Base-by-base conservation (phyloP, 225 moss, liverwort and hornwort genomes). In the Pleurozium schreberi region DNA sequence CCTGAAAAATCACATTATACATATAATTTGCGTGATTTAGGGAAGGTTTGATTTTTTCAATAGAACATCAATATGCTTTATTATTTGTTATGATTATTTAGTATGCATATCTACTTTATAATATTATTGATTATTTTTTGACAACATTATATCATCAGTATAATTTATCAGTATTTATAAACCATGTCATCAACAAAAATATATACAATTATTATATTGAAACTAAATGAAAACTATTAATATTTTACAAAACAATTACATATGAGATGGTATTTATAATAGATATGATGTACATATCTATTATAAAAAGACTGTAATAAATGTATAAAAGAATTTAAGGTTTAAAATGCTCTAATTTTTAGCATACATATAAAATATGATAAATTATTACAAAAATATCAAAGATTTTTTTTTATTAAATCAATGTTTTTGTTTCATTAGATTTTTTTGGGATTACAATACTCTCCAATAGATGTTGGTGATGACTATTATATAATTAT, bases 1-100 rank as follows among this genome's bases (percentile, higher is more conserved):
- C 97, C 97, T 23, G 96, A 96, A 90, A 97, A 97, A 89, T 96
- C 97, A 12, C 97, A 97, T 84, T 97, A 97, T 47, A 96, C 96
- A 17, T 97, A 95, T 15, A 97, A 97, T 85, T 78, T 97, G 82
- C 91, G 96, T 38, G 97, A 97, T 58, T 85, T 97, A 43, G 95
- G 96, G 42, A 97, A 97, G 96, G 97, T 84, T 14, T 43, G 43
- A 2, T 22, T 45, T 21, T 40, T 18, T 0, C 18, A 59, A 28
- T 40, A 18, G 28, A n/a, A 58, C 8, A 18, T 11, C 0, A 18
- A 6, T 40, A 18, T 57, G 11, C 2, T 79, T 26, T 11, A n/a
- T 7, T 79, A 17, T 40, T 40, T 57, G 11, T 11, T 26, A 25
- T 0, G 55, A 14, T 38, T 25, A 53, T n/a, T 59, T 19, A 5